Conservation (phyloP, 2,329 filamentous ascomycete species). For the Colletotrichum orchidophilum region DNA sequence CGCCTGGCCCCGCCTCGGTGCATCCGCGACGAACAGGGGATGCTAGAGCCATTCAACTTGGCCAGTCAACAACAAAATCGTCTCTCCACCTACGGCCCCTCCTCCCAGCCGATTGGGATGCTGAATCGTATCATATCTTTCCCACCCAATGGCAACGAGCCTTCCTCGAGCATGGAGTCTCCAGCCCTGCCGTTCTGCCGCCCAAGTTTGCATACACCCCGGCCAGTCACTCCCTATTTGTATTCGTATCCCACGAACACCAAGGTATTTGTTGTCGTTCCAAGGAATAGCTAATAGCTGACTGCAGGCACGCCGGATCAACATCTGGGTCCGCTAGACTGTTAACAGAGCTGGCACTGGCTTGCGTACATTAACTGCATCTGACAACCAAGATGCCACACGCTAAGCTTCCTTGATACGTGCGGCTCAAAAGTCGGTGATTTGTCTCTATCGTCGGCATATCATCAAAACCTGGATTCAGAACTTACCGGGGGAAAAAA, state of each 20-base stretch:
- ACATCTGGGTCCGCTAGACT: neutral
- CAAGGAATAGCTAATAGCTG: neutral
- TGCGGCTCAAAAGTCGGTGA: conserved; percentile 13
- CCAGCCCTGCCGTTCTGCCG: neutral
- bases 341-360: conserved; percentile 7
- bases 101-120: conserved; percentile 28
- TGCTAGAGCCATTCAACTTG: neutral
- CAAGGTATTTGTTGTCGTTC: neutral
- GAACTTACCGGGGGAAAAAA: neutral
- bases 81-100: conserved; percentile 19
- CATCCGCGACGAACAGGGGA: conserved; percentile 32
- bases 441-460: neutral
- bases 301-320: neutral
- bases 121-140: conserved; percentile 29
- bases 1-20: conserved; percentile 29
- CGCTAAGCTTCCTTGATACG: conserved; percentile 3
- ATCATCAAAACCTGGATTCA: neutral
- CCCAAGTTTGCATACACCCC: neutral
- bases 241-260: neutral
- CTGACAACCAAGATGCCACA: neutral
- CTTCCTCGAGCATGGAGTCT: neutral
- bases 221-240: neutral
- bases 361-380: conserved; percentile 2
- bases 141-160: conserved; percentile 9
- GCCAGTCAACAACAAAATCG: conserved; percentile 8